phyloP scores from a whole-genome alignment of 2,329 filamentous ascomycete genomes.

The Teratosphaeria nubilosa region DNA sequence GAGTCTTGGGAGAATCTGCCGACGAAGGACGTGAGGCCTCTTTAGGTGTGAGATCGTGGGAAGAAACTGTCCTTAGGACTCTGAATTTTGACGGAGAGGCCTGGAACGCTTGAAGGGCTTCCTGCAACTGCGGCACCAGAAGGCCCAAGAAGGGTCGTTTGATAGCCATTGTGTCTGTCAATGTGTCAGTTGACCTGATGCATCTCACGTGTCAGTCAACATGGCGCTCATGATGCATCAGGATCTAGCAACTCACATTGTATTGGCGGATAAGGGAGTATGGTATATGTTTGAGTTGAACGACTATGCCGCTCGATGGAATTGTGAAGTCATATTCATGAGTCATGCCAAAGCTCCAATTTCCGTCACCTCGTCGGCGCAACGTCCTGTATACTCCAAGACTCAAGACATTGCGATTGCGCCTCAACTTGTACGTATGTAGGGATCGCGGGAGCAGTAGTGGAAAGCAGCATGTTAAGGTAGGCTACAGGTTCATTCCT shows the following conservation, averaged over 20 bases:
- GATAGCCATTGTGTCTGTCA: constrained; percentile 5
- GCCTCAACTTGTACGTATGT: background rate
- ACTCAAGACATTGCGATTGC: background rate
- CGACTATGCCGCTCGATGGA: background rate
- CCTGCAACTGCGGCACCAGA: constrained; percentile 29
- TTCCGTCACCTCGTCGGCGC: background rate
- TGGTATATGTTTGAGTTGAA: background rate
- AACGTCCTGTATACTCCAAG: background rate
- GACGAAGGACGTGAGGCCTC: constrained; percentile 7
- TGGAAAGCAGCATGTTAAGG: constrained; percentile 2
- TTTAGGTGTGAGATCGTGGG: constrained; percentile 8
- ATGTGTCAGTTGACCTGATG: constrained; percentile 2
- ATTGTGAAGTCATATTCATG: background rate
- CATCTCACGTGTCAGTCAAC: background rate
- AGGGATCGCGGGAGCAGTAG: background rate
- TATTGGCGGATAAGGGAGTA: background rate
- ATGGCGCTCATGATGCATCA: too few relatives aligned
- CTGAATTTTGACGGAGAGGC: constrained; percentile 27
- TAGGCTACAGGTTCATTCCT: constrained; percentile 7
- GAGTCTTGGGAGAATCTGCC: constrained; percentile 28
- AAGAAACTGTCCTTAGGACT: constrained; percentile 25
- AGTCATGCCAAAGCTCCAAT: background rate
- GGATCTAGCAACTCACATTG: background rate
- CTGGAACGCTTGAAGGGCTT: constrained; percentile 34
- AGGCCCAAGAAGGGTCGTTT: constrained; percentile 9